Percentiles rank a stretch among this genome's conserved stretches.
These are phyloP conservation scores for Exserohilum rostratum DNA, from an alignment of 2,329 filamentous ascomycete species.

Conservation along the genomic window DNA sequence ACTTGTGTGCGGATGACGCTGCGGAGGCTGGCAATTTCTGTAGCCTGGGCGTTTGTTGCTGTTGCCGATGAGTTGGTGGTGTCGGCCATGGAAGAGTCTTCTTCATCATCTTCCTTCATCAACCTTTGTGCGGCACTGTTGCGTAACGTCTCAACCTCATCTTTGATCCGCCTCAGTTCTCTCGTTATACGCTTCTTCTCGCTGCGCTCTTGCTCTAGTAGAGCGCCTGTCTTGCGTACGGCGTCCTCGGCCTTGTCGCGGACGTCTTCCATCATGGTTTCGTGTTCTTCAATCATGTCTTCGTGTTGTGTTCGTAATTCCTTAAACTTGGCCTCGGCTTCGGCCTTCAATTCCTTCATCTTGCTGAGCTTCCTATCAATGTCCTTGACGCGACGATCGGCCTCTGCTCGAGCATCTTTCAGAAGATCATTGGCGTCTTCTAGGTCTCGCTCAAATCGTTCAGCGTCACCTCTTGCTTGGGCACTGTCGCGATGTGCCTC, in stretches of 20 bases:
- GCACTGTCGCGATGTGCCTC: conserved; percentile 38
- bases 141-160: conserved; percentile 30
- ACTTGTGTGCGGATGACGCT: conserved; percentile 36
- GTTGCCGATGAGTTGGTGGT: conserved; percentile 10
- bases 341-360: conserved; percentile 34
- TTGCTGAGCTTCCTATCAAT: conserved; percentile 38
- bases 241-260: conserved; percentile 46
- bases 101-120: conserved; percentile 14
- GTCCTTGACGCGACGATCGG: conserved; percentile 36
- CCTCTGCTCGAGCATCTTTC: conserved; percentile 31
- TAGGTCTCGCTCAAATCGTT: conserved; percentile 35
- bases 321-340: conserved; percentile 32
- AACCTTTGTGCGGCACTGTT: conserved; percentile 16
- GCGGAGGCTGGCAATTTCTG: conserved; percentile 36
- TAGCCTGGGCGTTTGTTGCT: conserved; percentile 25
- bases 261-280: conserved; percentile 34
- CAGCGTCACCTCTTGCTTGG: conserved; percentile 30
- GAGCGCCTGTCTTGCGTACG: conserved; percentile 38
- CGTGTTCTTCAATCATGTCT: conserved; percentile 35
- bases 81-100: conserved; percentile 15
- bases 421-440: conserved; percentile 36
- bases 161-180: conserved; percentile 32
- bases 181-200: conserved; percentile 38
- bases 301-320: conserved; percentile 36
- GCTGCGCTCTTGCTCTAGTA: conserved; percentile 42